A percentile compares a stretch with the other conserved stretches of the same genome.
Evolutionary conservation across 352 stramenopile genomes (phyloP).

Genomic region (Salisapilia sapeloensis): DNA sequence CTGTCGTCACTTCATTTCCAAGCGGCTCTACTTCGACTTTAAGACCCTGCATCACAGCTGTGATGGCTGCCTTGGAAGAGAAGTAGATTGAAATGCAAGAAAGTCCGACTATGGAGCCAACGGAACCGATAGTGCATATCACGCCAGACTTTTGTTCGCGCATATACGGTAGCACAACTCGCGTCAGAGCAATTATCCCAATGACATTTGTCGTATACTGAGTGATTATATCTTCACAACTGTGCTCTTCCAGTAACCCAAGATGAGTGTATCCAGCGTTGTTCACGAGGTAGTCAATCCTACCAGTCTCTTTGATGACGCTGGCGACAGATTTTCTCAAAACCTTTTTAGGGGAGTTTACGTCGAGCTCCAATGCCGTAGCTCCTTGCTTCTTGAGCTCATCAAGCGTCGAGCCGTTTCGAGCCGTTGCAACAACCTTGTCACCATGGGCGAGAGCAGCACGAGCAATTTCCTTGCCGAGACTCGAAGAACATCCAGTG

Average conservation of each 20-base stretch:
- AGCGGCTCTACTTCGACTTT: slow-evolving; percentile 12
- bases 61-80: too few relatives aligned
- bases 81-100: too few relatives aligned
- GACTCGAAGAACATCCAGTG: slow-evolving; percentile 2
- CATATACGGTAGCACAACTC: slow-evolving; percentile 1
- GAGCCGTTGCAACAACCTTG: slow-evolving; percentile 2
- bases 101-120: too few relatives aligned
- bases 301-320: slow-evolving; percentile 1
- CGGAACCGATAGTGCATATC: slow-evolving; percentile 1
- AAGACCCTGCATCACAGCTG: too few relatives aligned
- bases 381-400: slow-evolving; percentile 2
- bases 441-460: slow-evolving; percentile 1
- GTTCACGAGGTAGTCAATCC: slow-evolving; percentile 3
- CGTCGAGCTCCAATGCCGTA: slow-evolving; percentile 1
- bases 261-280: background rate
- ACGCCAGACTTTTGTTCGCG: background rate
- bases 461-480: slow-evolving; percentile 1
- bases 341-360: background rate
- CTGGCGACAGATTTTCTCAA: background rate
- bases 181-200: background rate
- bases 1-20: slow-evolving; percentile 6
- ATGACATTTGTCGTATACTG: background rate
- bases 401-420: slow-evolving; percentile 2
- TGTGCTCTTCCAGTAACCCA: background rate
- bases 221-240: background rate